phyloP scores from a whole-genome alignment of 495 filamentous ascomycete species.

The Pyrenula aspistea region DNA sequence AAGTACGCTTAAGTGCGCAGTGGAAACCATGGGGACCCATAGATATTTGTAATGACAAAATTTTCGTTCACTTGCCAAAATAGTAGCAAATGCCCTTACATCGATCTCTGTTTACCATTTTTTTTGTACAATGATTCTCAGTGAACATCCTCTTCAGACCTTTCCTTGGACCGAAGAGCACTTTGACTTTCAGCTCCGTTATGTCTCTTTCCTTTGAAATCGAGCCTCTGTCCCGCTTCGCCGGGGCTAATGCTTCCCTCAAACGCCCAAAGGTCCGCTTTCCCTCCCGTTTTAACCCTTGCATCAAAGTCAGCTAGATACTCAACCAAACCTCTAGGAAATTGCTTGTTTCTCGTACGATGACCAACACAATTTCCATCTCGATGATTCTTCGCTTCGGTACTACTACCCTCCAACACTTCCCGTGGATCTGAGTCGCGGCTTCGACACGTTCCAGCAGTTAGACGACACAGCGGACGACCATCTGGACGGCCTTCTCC shows the following conservation, averaged over 20 bases:
- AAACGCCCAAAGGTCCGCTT: slow-evolving; percentile 52
- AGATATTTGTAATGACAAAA: too few relatives aligned
- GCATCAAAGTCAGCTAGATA: background rate
- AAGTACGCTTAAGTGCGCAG: too few relatives aligned
- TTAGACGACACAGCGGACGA: slow-evolving; percentile 73
- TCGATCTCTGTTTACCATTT: too few relatives aligned
- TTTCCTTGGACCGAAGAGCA: too few relatives aligned
- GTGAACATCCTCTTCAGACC: too few relatives aligned
- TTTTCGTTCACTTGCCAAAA: too few relatives aligned
- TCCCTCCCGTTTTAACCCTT: background rate
- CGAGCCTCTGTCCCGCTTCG: slow-evolving; percentile 49
- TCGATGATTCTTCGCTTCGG: slow-evolving; percentile 63
- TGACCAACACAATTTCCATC: slow-evolving; percentile 58
- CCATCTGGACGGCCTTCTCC: slow-evolving; percentile 75
- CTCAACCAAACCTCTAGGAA: slow-evolving; percentile 41
- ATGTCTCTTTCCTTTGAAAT: slow-evolving; percentile 37
- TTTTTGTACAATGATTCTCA: too few relatives aligned
- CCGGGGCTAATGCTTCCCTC: slow-evolving; percentile 47
- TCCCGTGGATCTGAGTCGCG: slow-evolving; percentile 57
- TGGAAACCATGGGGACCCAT: too few relatives aligned
- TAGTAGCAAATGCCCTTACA: too few relatives aligned
- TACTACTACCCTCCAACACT: slow-evolving; percentile 80
- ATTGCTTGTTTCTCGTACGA: slow-evolving; percentile 89
- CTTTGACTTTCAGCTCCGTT: too few relatives aligned
- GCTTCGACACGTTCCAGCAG: slow-evolving; percentile 74